A percentile compares a stretch with the other conserved stretches of the same genome.
phyloP scores from a whole-genome alignment of 371 early-diverging fungal species.

The Syncephalastrum racemosum region DNA sequence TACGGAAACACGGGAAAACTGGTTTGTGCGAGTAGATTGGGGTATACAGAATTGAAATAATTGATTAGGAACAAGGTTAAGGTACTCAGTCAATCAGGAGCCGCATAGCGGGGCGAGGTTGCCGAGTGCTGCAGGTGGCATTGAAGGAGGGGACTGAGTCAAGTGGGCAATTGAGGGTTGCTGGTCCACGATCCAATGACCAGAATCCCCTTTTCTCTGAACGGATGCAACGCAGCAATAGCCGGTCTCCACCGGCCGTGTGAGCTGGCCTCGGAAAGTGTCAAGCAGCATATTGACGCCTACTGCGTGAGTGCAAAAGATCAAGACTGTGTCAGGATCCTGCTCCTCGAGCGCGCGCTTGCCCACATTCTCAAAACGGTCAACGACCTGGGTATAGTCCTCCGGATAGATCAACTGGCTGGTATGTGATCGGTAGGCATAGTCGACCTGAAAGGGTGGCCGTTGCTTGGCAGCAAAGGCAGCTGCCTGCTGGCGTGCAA shows the following conservation, averaged over 20 bases:
- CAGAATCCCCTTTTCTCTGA: constrained; percentile 9
- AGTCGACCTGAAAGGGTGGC: constrained; percentile 20
- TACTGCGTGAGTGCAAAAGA: constrained; percentile 43
- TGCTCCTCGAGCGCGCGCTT: no score
- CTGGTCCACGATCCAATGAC: constrained; percentile 22
- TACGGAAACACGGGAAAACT: no score
- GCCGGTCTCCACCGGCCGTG: constrained; percentile 30
- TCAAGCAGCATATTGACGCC: constrained; percentile 48
- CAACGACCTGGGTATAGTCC: constrained; percentile 28
- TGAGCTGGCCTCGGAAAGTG: constrained; percentile 30
- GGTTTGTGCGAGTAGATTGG: no score
- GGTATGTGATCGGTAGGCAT: constrained; percentile 20
- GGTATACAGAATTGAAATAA: no score
- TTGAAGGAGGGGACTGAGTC: no score
- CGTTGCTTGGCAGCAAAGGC: constrained; percentile 19
- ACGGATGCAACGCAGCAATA: constrained; percentile 37
- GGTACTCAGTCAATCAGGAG: no score
- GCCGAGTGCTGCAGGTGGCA: no score
- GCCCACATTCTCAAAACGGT: constrained; percentile 2
- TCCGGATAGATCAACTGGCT: constrained; percentile 38
- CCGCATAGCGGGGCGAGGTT: no score
- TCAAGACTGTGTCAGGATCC: constrained; percentile 17
- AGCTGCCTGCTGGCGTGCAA: constrained; percentile 36
- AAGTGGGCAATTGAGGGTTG: constrained; percentile 19
- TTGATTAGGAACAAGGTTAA: no score